Conservation (phyloP, 2,329 filamentous ascomycete species). For the Uncinocarpus reesii region DNA sequence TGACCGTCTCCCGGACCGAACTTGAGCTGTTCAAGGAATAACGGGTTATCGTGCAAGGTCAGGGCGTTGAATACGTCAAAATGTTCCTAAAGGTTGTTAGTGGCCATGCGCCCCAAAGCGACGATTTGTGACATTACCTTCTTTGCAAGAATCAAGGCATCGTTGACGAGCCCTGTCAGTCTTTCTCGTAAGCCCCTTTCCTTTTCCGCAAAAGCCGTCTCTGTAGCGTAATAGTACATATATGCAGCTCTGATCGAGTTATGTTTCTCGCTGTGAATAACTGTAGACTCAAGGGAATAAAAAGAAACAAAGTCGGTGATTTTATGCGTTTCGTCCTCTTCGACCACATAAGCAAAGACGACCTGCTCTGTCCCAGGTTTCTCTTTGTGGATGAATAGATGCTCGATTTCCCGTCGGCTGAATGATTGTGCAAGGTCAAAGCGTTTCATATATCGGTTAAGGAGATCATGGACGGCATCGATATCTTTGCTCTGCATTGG, state of each 20-base stretch:
- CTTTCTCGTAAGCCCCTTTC: slow-evolving; percentile 60
- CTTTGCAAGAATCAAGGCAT: slow-evolving; percentile 82
- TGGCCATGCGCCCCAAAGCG: slow-evolving; percentile 6
- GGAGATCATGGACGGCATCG: slow-evolving; percentile 60
- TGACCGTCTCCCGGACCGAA: slow-evolving; percentile 92
- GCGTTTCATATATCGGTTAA: slow-evolving; percentile 65
- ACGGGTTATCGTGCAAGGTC: slow-evolving; percentile 81
- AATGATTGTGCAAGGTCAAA: slow-evolving; percentile 82
- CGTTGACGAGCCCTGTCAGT: slow-evolving; percentile 68
- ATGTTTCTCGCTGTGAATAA: slow-evolving; percentile 73
- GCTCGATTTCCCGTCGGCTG: slow-evolving; percentile 65
- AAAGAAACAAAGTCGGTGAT: slow-evolving; percentile 97
- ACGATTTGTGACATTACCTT: slow-evolving; percentile 37
- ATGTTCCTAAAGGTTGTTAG: slow-evolving; percentile 42
- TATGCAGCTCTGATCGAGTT: slow-evolving; percentile 79
- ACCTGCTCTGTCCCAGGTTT: slow-evolving; percentile 61
- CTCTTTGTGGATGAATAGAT: slow-evolving; percentile 74
- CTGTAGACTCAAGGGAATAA: slow-evolving; percentile 85
- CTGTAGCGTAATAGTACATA: slow-evolving; percentile 91
- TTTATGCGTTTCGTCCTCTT: slow-evolving; percentile 58
- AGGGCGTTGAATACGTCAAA: slow-evolving; percentile 98
- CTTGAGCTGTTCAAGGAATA: slow-evolving; percentile 89
- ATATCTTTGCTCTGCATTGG: slow-evolving; percentile 71
- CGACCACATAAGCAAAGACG: slow-evolving; percentile 88
- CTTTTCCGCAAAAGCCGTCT: slow-evolving; percentile 54